Evolutionary conservation across 139 green algal species (phyloP).

Genomic region (Chlorella sp.): DNA sequence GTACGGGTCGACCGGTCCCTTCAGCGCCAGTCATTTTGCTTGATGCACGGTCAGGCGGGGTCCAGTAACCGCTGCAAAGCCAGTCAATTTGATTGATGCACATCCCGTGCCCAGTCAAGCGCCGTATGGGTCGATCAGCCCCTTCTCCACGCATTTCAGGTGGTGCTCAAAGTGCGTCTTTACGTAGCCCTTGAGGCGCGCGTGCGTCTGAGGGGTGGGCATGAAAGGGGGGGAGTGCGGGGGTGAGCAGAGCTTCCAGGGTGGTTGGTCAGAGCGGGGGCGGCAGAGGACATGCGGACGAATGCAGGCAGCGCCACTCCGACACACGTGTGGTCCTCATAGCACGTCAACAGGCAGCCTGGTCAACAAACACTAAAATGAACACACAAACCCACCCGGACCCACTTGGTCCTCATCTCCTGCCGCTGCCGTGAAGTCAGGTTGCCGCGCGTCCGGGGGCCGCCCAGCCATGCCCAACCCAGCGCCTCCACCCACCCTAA

Average conservation of each 20-base stretch:
- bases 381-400: not conserved
- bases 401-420: constrained; percentile 14
- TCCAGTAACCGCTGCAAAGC: too few relatives aligned
- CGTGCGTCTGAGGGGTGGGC: constrained; percentile 24
- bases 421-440: not conserved
- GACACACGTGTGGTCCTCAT: too few relatives aligned
- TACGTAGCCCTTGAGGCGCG: constrained; percentile 42
- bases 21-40: too few relatives aligned
- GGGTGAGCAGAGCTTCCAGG: not conserved
- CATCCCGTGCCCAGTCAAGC: too few relatives aligned
- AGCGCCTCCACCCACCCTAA: not conserved
- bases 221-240: not conserved
- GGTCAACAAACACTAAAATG: too few relatives aligned
- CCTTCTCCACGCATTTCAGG: constrained; percentile 49
- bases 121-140: constrained; percentile 25
- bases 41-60: too few relatives aligned
- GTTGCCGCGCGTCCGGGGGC: constrained; percentile 64
- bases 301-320: not conserved
- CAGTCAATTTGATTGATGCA: too few relatives aligned
- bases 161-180: constrained; percentile 47
- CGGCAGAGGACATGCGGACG: not conserved
- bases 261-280: not conserved
- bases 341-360: too few relatives aligned
- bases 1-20: too few relatives aligned
- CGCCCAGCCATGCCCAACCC: not conserved